Percentiles rank a stretch among this genome's conserved stretches.
Evolutionary conservation across 1,139 yeast species (phyloP).

Genomic region (Magnusiomyces magnusii): DNA sequence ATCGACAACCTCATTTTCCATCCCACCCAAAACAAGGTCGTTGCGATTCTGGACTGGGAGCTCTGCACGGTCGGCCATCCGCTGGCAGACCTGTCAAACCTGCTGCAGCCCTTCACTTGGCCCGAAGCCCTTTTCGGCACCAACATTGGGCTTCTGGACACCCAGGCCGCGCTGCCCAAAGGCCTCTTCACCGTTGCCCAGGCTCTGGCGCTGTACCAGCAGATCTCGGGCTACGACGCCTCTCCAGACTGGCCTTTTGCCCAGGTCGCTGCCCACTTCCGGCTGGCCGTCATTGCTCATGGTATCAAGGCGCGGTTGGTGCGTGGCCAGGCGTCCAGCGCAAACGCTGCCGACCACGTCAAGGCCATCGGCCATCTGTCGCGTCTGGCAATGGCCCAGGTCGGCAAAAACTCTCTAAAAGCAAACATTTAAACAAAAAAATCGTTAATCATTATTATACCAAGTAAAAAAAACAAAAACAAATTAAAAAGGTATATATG

Average conservation of each 20-base stretch:
- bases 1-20: conserved; percentile 56
- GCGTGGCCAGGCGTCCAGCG: conserved; percentile 54
- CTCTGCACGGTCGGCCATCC: conserved; percentile 64
- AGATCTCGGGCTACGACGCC: conserved; percentile 31
- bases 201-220: conserved; percentile 23
- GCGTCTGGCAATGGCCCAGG: conserved; percentile 29
- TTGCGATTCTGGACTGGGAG: conserved; percentile 64
- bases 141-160: conserved; percentile 13
- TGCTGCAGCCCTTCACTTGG: conserved; percentile 50
- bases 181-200: conserved; percentile 28
- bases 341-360: conserved; percentile 44
- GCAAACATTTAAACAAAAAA: neutral
- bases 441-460: neutral
- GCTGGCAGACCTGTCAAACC: conserved; percentile 53
- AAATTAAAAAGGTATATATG: neutral
- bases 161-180: conserved; percentile 17
- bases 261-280: conserved; percentile 49
- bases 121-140: conserved; percentile 29
- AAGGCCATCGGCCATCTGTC: conserved; percentile 42
- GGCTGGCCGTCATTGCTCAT: conserved; percentile 56
- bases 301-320: conserved; percentile 59
- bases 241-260: conserved; percentile 46
- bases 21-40: conserved; percentile 42
- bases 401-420: conserved; percentile 15
- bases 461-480: neutral